These are phyloP conservation scores for Boletus tylopilopsis DNA, from an alignment of 768 basidiomycete species.

Conservation along the genomic window DNA sequence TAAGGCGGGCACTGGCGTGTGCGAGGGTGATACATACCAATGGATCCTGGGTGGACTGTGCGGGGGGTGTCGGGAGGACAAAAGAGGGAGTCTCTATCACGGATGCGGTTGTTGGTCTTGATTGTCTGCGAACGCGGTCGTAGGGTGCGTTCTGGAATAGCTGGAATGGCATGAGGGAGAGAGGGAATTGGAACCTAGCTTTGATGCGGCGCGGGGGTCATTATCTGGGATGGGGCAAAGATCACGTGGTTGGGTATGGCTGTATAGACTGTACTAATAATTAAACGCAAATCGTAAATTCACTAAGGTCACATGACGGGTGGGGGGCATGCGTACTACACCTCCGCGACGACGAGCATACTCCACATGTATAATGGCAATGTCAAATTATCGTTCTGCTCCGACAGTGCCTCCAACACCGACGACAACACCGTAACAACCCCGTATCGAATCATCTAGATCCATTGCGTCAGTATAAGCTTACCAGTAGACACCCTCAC, in stretches of 20 bases:
- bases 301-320: constrained; percentile 27
- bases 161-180: constrained; percentile 33
- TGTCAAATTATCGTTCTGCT: constrained; percentile 97
- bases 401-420: constrained; percentile 84
- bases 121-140: constrained; percentile 27
- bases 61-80: constrained; percentile 38
- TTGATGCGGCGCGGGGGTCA: constrained; percentile 20
- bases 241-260: no score
- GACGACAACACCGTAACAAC: constrained; percentile 60
- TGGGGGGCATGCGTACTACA: constrained; percentile 14
- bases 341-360: constrained; percentile 60
- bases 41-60: constrained; percentile 1
- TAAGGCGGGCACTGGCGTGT: background rate
- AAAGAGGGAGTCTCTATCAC: constrained; percentile 39
- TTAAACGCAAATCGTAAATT: background rate
- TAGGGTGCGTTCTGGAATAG: constrained; percentile 24
- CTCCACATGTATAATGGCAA: constrained; percentile 97
- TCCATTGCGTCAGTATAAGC: constrained; percentile 18
- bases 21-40: constrained; percentile 6
- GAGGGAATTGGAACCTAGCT: constrained; percentile 18
- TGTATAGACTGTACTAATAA: constrained; percentile 13
- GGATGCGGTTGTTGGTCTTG: constrained; percentile 44
- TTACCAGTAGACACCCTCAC: background rate
- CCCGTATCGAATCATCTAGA: constrained; percentile 64
- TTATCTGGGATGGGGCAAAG: constrained; percentile 22